Evolutionary conservation across 257 asterid species (phyloP), one percentile per base, ranked within the genome.

Genomic region (Solanum virginianum): DNA sequence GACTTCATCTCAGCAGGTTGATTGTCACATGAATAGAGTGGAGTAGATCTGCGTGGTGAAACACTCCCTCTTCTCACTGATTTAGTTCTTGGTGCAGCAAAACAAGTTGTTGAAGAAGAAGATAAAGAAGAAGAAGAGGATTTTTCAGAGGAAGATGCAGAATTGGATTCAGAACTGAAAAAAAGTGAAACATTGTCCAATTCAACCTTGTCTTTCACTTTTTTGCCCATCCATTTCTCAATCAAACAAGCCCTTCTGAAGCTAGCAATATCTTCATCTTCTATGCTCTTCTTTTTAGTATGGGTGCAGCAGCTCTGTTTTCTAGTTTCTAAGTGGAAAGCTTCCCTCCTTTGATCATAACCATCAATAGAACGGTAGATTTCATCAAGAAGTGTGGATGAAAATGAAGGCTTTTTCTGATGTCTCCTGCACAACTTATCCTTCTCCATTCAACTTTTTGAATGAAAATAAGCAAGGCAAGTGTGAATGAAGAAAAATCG

Each of bases 281-380:
- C 93, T 0, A n/a, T 62, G 5, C 45, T 65, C 51, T 49, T 63
- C 20, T 62, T 29, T 5, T 43, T 59, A n/a, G n/a, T 59, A 20
- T n/a, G n/a, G 22, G 10, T 8, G 24, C 24, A 16, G 43, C 51
- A 24, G 13, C 85, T 59, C n/a, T 60, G 87, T 11, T 62, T 86
- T 43, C 81, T 81, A 4, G 12, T 17, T 8, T 85, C 72, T 10
- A 22, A 51, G 15, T 65, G 83, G 2, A 86, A 57, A 26, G 80
- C 90, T 5, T 86, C 88, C 56, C 49, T 47, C 60, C 84, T 86
- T 1, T 86, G 90, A 51, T 84, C 90, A 57, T 72, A 85, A 5
- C 88, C 94, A 79, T 96, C 98, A 43, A 94, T 93, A 5, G 99
- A 96, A 36, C 96, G 95, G 90, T 93, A 93, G 85, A 96, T 94